Evolutionary conservation across 768 basidiomycete species (phyloP).

Genomic region (Termitomyces heimii): DNA sequence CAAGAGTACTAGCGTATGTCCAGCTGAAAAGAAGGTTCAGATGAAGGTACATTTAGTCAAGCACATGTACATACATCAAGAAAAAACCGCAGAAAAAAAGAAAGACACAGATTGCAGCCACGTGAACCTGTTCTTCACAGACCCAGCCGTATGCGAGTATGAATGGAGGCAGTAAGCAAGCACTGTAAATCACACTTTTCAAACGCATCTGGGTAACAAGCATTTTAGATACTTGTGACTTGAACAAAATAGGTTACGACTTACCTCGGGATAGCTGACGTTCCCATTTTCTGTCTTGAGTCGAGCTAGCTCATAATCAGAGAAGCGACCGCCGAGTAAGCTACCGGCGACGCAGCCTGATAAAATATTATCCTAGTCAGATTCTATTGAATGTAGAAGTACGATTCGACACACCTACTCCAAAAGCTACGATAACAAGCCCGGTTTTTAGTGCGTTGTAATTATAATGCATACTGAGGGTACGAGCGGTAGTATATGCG

Average conservation of each 20-base stretch:
- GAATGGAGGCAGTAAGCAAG: conserved; percentile 54
- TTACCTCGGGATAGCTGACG: conserved; percentile 57
- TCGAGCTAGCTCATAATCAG: conserved; percentile 32
- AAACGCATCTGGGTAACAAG: conserved; percentile 55
- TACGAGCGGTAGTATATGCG: conserved; percentile 69
- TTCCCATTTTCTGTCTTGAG: conserved; percentile 34
- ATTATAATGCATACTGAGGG: conserved; percentile 54
- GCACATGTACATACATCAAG: conserved; percentile 64
- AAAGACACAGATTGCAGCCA: conserved; percentile 64
- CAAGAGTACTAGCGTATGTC: conserved; percentile 66
- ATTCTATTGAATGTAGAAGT: not conserved
- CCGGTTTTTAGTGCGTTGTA: conserved; percentile 71
- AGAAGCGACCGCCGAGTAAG: conserved; percentile 39
- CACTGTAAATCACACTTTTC: conserved; percentile 50
- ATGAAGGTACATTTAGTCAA: not conserved
- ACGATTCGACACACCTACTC: conserved; percentile 47
- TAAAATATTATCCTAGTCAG: not conserved
- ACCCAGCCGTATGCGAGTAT: conserved; percentile 76
- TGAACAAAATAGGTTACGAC: conserved; percentile 1
- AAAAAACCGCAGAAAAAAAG: conserved; percentile 73
- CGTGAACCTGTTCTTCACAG: conserved; percentile 51
- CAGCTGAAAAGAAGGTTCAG: conserved; percentile 21
- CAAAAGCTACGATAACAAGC: conserved; percentile 70
- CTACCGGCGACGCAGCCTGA: conserved; percentile 36
- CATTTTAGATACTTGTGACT: not conserved